Conservation (phyloP, 2,329 filamentous ascomycete species). For the Neonectria hederae region DNA sequence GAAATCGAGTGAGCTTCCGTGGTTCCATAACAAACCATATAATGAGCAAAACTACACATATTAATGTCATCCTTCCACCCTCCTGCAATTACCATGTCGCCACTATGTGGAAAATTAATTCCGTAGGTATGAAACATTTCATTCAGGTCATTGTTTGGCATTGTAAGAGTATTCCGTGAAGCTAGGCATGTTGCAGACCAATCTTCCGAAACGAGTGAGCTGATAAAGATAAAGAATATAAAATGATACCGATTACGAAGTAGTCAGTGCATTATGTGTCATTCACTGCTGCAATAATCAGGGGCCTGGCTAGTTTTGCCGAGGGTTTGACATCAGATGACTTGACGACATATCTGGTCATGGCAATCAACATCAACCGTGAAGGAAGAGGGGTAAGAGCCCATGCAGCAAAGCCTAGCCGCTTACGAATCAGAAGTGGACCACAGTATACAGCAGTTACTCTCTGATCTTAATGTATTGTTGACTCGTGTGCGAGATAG, state of each 20-base stretch:
- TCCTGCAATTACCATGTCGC: not conserved
- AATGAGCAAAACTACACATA: slow-evolving; percentile 11
- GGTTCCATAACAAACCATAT: slow-evolving; percentile 10
- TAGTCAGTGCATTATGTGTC: not conserved
- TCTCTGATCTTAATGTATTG: no score
- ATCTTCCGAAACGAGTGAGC: not conserved
- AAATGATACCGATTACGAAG: not conserved
- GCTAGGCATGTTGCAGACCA: no score
- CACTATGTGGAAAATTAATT: no score
- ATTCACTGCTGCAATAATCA: not conserved
- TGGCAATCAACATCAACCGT: not conserved
- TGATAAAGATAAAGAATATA: not conserved
- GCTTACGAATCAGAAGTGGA: no score
- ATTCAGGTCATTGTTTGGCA: no score
- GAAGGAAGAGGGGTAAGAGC: not conserved
- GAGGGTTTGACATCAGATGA: not conserved
- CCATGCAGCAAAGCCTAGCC: not conserved
- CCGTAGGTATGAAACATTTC: no score
- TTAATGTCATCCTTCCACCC: not conserved
- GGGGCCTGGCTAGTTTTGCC: not conserved
- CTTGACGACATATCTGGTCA: not conserved
- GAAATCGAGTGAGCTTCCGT: not conserved
- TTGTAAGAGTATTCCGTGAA: no score
- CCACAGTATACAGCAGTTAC: no score
- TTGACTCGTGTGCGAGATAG: no score